Evolutionary conservation across 108 stramenopile genomes (phyloP), one percentile per base, ranked within the genome.

Genomic region (Nitzschia palea): DNA sequence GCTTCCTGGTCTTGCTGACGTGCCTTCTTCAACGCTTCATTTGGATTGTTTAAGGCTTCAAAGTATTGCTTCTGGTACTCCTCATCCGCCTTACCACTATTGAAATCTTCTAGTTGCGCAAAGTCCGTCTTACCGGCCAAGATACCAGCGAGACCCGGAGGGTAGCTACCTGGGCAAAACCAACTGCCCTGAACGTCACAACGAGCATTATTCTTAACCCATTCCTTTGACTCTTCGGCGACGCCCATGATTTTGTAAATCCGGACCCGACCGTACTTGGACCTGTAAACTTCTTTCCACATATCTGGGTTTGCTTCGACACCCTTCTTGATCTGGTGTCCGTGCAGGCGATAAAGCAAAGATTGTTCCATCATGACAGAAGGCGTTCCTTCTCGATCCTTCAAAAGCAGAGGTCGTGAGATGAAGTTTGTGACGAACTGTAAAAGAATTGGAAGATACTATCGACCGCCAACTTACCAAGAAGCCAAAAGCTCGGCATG

Each of bases 181-280:
- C 93, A 96, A 44, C 88, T 83, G 29, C 91, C 91, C 12, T 82
- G 81, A 26, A 54, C 80, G 65, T 96, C 96, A 66, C 96, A 96
- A 25, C 74, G 37, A 5, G 83, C 61, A 74, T 96, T 95, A 50
- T 94, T 71, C 37, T 75, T 80, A 2, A 89, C 89, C 94, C 94
- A 96, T 22, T 60, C 71, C 77, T 89, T 93, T 57, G 86, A 88
- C 75, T 91, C 75, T 65, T 84, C 62, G 22, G 81, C 78, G 4
- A 96, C 92, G 33, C 82, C 81, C 50, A 90, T 45, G 51, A 98
- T 90, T 83, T 94, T 95, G 77, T 66, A 99, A 68, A 99, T 97
- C 45, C 98, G 94, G n/a, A 98, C 98, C 60, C 96, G 95, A 56
- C 97, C 96, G 83, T 96, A 96, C 66, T 97, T 96, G 63, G 87